Percentiles rank a stretch among this genome's conserved stretches.
Conservation (phyloP, 352 stramenopile species). For the Aphanomyces euteiches region DNA sequence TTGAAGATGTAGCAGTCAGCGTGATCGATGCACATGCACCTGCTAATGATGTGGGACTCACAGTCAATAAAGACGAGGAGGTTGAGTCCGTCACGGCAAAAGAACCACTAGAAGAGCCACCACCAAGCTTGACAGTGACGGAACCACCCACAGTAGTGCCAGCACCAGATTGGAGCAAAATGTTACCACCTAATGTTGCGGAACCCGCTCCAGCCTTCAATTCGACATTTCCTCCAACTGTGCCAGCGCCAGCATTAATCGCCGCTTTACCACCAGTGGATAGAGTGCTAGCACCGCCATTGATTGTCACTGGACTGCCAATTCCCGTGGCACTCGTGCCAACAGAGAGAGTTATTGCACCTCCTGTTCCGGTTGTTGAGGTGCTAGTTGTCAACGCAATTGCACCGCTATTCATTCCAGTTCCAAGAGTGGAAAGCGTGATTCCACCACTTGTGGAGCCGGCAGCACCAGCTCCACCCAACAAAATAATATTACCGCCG, state of each 20-base stretch:
- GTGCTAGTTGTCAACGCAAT: conserved; percentile 12
- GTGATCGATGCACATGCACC: conserved; percentile 12
- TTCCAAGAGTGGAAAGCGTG: conserved; percentile 21
- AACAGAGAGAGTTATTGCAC: conserved; percentile 42
- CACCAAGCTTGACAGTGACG: conserved; percentile 1
- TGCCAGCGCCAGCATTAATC: conserved; percentile 3
- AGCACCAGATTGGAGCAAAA: conserved; percentile 8
- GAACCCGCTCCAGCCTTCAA: neutral
- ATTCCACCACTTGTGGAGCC: conserved; percentile 20
- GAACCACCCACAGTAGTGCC: conserved; percentile 9
- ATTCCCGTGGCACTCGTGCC: conserved; percentile 38
- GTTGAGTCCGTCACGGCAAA: neutral
- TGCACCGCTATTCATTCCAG: conserved; percentile 15
- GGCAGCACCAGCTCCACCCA: conserved; percentile 12
- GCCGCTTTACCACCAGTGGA: neutral
- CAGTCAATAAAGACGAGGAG: neutral
- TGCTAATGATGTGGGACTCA: neutral
- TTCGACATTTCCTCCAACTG: conserved; percentile 10
- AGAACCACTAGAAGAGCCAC: neutral
- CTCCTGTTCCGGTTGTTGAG: conserved; percentile 38
- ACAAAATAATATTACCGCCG: conserved; percentile 16
- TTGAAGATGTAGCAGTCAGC: conserved; percentile 3
- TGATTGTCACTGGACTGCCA: conserved; percentile 38
- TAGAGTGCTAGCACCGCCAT: conserved; percentile 5
- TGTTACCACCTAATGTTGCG: conserved; percentile 15